phyloP scores from a whole-genome alignment of 768 basidiomycete species.

The Phylloporus sp. region DNA sequence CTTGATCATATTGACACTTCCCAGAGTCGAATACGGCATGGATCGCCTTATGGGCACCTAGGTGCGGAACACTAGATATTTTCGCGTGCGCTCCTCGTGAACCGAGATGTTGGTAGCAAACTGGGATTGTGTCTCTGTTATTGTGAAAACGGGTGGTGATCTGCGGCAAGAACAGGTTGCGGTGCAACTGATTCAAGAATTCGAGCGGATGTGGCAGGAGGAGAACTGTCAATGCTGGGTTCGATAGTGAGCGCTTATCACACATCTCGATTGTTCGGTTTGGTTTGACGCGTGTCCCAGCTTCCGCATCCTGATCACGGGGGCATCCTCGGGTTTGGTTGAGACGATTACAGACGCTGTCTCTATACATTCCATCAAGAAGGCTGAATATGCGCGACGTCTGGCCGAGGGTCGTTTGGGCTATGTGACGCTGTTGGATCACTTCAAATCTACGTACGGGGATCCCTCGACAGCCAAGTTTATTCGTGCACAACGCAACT shows the following conservation, averaged over 20 bases:
- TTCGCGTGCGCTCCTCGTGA: conserved; percentile 2
- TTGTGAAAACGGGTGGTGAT: conserved; percentile 97
- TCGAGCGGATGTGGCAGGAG: conserved; percentile 92
- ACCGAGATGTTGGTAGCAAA: conserved; percentile 40
- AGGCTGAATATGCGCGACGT: conserved; percentile 91
- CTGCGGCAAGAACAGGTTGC: conserved; percentile 96
- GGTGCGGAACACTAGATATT: conserved; percentile 40
- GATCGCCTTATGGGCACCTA: conserved; percentile 94
- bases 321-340: conserved; percentile 86
- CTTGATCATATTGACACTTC: conserved; percentile 1
- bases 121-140: conserved; percentile 92
- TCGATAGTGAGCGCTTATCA: conserved; percentile 59
- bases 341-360: conserved; percentile 99
- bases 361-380: conserved; percentile 99
- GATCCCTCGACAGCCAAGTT: conserved; percentile 84
- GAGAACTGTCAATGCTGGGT: conserved; percentile 92
- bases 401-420: conserved; percentile 75
- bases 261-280: background rate
- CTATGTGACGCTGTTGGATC: conserved; percentile 86
- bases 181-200: conserved; percentile 89
- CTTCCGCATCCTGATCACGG: conserved; percentile 94
- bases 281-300: conserved; percentile 36
- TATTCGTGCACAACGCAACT: conserved; percentile 85
- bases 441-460: conserved; percentile 89
- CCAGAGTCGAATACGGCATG: conserved; percentile 80